Base-by-base conservation (phyloP, 2,329 filamentous ascomycete genomes). In the Fusarium robinianum region DNA sequence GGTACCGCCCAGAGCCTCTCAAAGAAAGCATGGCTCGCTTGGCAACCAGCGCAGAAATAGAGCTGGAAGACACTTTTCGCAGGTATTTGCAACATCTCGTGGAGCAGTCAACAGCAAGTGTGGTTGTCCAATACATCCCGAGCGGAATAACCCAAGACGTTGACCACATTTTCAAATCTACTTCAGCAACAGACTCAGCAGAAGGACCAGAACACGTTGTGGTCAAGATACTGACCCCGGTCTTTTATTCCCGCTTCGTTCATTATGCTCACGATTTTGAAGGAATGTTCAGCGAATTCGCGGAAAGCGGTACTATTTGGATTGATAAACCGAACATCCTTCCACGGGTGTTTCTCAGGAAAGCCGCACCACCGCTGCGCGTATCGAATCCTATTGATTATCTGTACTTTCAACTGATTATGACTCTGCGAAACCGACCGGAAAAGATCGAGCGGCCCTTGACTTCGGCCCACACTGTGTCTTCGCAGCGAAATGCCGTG, bases 171-270 rank as follows among this genome's bases (percentile, higher is more conserved):
- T 70, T 76, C 50, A 54, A 51, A 14, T 75, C 72, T 5, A 45
- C 58, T 5, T 36, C 53, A 3, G 62, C 64, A 10, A 39, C 46
- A 8, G 37, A 56, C 2, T 39, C 55, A 0, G 39, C 33, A 9
- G 36, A 47, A 3, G 25, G 39, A 3, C 46, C 48, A 3, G 66
- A 73, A 15, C 64, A 73, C 1, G 15, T 86, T 5, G 77, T 79
- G 29, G 67, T 88, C 33, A 76, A 75, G 39, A 69, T 88, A 5
- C 63, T 85, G 14, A 84, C 81, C 0, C 84, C 85, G 1, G 72
- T 69, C 0, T 89, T 89, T 60, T 89, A 89, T 67, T 75, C 78
- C 9, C 76, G 83, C 18, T 82, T 88, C 33, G 72, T 83, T 1
- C 74, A 79, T 51, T 87, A 88, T 58, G 71, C 78, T 0, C 74